Evolutionary conservation across 768 basidiomycete species (phyloP).

Genomic region (Lentinula raphanica): DNA sequence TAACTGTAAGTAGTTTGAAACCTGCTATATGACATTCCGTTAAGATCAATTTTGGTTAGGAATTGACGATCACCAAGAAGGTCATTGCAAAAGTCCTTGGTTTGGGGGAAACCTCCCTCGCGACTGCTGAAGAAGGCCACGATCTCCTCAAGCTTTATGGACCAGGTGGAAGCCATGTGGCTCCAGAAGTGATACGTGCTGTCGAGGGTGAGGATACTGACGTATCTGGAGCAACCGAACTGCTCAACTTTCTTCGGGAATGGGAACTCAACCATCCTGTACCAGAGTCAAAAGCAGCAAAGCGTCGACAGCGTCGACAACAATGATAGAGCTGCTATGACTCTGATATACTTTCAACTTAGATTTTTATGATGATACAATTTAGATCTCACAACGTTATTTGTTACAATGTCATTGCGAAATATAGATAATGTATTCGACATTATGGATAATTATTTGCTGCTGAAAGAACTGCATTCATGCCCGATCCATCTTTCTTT

Average conservation of each 20-base stretch:
- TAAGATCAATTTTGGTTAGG: neutral
- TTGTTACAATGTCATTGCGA: neutral
- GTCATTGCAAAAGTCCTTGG: neutral
- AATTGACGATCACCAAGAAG: neutral
- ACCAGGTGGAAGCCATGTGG: no score
- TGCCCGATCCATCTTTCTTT: neutral
- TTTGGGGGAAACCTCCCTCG: neutral
- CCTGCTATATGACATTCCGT: neutral
- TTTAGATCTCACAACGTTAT: neutral
- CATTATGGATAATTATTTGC: neutral
- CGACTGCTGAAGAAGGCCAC: neutral
- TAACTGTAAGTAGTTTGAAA: neutral
- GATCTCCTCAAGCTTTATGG: no score
- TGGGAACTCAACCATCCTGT: conserved; percentile 56
- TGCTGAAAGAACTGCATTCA: neutral
- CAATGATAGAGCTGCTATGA: no score
- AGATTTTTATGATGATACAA: no score
- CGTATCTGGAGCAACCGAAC: neutral
- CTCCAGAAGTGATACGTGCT: neutral
- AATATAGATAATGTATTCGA: neutral
- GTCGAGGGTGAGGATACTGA: neutral
- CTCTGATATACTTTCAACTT: no score
- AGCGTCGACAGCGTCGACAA: conserved; percentile 47
- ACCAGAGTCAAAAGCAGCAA: conserved; percentile 41
- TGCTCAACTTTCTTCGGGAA: conserved; percentile 13